Percentiles rank a stretch among this genome's conserved stretches.
Evolutionary conservation across 768 basidiomycete genomes (phyloP).

Genomic region (Neoboletus brunneissimus): DNA sequence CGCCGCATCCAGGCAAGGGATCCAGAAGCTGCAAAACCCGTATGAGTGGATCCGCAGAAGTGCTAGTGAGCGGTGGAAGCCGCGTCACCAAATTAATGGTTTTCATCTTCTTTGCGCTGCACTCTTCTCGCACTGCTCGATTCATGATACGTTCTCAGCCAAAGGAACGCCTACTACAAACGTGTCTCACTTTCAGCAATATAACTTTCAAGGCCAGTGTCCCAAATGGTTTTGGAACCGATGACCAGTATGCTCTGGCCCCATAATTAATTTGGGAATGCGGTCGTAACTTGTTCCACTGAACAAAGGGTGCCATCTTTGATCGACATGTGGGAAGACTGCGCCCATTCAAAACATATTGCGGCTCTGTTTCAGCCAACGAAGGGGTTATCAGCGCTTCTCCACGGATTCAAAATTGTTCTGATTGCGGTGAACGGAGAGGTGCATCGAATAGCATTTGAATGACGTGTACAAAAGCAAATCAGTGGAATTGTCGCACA

Average conservation of each 20-base stretch:
- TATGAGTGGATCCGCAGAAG: conserved; percentile 32
- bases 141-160: conserved; percentile 1
- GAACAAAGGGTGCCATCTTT: background rate
- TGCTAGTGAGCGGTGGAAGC: conserved; percentile 11
- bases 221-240: background rate
- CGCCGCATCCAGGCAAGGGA: conserved; percentile 18
- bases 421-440: background rate
- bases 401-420: background rate
- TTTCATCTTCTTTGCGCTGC: conserved; percentile 1
- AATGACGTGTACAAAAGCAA: conserved; percentile 2
- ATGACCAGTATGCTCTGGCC: background rate
- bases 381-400: background rate
- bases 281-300: background rate
- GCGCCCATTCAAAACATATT: background rate
- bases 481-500: background rate
- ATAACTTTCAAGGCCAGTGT: background rate
- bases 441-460: conserved; percentile 4
- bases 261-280: background rate
- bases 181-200: conserved; percentile 2
- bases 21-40: conserved; percentile 32
- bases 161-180: background rate
- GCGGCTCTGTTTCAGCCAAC: background rate
- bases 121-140: conserved; percentile 1
- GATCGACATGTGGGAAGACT: background rate
- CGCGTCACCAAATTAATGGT: background rate